Evolutionary conservation across 352 stramenopile genomes (phyloP), one percentile per base, ranked within the genome.

Genomic region (Paralagenidium karlingii): DNA sequence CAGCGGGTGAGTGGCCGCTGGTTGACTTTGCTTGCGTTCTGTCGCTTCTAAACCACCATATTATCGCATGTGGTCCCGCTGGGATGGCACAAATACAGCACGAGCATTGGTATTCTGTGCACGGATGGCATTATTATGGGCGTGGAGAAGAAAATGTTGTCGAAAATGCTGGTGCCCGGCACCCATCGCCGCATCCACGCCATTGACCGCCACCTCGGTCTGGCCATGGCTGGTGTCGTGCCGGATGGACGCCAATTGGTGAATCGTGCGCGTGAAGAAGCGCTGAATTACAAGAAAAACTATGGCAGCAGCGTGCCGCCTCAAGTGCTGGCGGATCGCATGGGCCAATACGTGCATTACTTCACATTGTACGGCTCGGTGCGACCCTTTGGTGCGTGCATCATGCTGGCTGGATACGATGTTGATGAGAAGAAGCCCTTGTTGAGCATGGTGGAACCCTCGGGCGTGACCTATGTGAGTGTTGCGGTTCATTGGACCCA

Each of bases 301-400:
- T 99, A 98, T 54, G 95, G 94, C 34, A 83, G 82, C 43, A 58
- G 68, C 18, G 94, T 98, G 48, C 81, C 92, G 21, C 89, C 94
- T n/a, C 58, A 88, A 29, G 65, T 98, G 30, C 61, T 99, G 22
- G 82, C 88, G 9, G 82, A 97, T 38, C 91, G 94, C 36, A 83
- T 99, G 58, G 92, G 84, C 36, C 68, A 96, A 55, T 99, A 96
- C 60, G 87, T 98, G 44, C 95, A 99, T 73, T 98, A 98, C 63
- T 99, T 97, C 76, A 99, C 96, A 42, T 67, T 98, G 20, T 96
- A 99, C 62, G 94, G 94, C 40, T 95, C 87, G 1, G 81, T 98
- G 37, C 83, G 96, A 46, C 96, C 96, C 6, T 99, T 99, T 59
- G 96, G 96, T 22, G 86, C 87, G 16, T 75, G 86, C n/a, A 77